phyloP scores from a whole-genome alignment of 176 grass and related monocot genomes.

The Bolboschoenus planiculmis region DNA sequence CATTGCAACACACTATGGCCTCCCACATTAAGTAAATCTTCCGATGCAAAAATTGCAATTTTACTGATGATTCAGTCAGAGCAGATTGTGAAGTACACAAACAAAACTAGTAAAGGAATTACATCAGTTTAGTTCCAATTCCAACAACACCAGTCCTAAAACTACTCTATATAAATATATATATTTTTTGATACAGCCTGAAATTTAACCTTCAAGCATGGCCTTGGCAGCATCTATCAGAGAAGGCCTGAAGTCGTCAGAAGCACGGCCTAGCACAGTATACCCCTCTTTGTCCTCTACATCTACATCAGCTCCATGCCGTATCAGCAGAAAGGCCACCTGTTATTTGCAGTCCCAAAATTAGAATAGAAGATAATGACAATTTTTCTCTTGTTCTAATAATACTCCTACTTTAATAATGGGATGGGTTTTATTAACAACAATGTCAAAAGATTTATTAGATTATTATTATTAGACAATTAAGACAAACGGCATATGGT shows the following conservation, averaged over 20 bases:
- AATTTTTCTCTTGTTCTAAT: not conserved
- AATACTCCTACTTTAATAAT: not conserved
- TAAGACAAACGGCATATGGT: not conserved
- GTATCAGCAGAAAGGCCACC: conserved; percentile 74
- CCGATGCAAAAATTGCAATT: not conserved
- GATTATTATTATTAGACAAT: not conserved
- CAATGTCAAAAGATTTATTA: not conserved
- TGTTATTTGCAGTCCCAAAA: conserved; percentile 1
- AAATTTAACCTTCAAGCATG: conserved; percentile 68
- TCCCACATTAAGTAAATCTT: not conserved
- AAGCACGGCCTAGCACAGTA: conserved; percentile 71
- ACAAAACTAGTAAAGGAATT: not conserved
- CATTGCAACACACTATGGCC: not conserved
- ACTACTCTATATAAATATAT: not conserved
- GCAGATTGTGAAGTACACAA: not conserved
- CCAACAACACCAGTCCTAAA: not conserved
- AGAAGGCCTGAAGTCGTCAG: conserved; percentile 44
- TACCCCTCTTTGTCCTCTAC: conserved; percentile 86
- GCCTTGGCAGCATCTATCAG: conserved; percentile 81
- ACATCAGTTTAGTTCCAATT: not conserved
- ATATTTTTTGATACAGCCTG: not conserved
- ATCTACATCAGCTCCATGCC: conserved; percentile 82
- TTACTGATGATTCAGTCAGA: not conserved
- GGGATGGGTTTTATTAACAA: too few relatives aligned
- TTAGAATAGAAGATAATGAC: not conserved